Percentiles rank a stretch among this genome's conserved stretches.
Evolutionary conservation across 768 basidiomycete species (phyloP).

Genomic region (Tephrocybe sp.): DNA sequence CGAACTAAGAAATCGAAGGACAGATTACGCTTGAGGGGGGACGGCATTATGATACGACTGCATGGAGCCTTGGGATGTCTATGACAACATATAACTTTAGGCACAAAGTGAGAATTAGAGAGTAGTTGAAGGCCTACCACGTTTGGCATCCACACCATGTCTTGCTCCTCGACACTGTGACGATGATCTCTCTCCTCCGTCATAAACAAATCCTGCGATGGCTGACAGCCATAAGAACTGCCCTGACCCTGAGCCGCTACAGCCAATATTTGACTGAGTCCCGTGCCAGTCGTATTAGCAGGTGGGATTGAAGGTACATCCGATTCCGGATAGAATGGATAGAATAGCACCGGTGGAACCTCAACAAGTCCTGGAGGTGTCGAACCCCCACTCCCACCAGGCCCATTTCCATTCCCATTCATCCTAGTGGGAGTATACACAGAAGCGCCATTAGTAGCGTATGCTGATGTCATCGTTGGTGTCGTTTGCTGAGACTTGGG

Average conservation of each 20-base stretch:
- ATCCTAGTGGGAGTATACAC: constrained; percentile 32
- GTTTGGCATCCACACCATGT: constrained; percentile 37
- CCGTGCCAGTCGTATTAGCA: constrained; percentile 5
- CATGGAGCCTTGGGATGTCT: constrained; percentile 15
- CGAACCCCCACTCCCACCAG: constrained; percentile 26
- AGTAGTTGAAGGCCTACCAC: constrained; percentile 32
- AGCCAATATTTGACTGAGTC: constrained; percentile 49
- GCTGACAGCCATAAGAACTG: constrained; percentile 51
- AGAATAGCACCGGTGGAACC: constrained; percentile 68
- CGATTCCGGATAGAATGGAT: constrained; percentile 72
- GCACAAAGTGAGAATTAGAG: background rate
- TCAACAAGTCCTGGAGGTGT: constrained; percentile 56
- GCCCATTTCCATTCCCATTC: constrained; percentile 20
- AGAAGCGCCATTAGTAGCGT: constrained; percentile 7
- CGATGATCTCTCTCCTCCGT: constrained; percentile 59
- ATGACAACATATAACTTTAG: background rate
- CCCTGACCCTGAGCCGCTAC: constrained; percentile 56
- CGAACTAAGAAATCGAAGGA: background rate
- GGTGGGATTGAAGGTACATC: constrained; percentile 15
- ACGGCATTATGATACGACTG: constrained; percentile 9
- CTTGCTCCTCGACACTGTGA: constrained; percentile 24
- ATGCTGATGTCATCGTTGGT: constrained; percentile 33
- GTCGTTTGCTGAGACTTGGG: constrained; percentile 40
- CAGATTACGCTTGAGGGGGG: constrained; percentile 9
- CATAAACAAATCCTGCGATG: constrained; percentile 62